Percentiles rank a stretch among this genome's conserved stretches.
phyloP scores from a whole-genome alignment of 176 grass and related monocot genomes.

The Stipa capillata region DNA sequence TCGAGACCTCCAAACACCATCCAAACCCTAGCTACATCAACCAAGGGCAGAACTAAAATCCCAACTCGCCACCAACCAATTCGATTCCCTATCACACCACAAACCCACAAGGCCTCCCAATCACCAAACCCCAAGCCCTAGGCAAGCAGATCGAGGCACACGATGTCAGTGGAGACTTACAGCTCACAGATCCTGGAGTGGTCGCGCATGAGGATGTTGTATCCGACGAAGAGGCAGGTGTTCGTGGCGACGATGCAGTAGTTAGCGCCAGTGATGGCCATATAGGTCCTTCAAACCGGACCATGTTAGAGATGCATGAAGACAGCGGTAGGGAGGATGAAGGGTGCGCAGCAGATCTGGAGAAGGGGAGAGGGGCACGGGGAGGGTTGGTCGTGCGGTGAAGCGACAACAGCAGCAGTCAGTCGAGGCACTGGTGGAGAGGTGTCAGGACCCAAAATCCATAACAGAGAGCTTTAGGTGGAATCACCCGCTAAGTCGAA shows the following conservation, averaged over 20 bases:
- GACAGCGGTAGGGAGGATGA: neutral
- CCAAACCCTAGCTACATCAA: conserved; percentile 33
- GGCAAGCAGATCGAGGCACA: conserved; percentile 13
- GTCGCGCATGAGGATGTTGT: conserved; percentile 73
- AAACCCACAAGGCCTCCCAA: neutral
- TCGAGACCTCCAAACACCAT: neutral
- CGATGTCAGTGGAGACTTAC: conserved; percentile 24
- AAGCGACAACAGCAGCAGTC: too few relatives aligned
- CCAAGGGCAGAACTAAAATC: neutral
- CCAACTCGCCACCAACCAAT: neutral
- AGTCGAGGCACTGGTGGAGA: too few relatives aligned
- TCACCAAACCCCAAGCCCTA: conserved; percentile 25
- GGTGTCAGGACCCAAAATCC: too few relatives aligned
- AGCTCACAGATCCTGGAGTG: conserved; percentile 90
- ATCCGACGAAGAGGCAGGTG: too few relatives aligned
- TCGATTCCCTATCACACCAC: neutral
- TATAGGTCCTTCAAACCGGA: conserved; percentile 54
- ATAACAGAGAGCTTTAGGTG: too few relatives aligned
- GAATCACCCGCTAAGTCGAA: too few relatives aligned
- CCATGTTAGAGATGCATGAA: neutral
- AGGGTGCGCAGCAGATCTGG: too few relatives aligned
- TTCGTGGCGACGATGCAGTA: conserved; percentile 80
- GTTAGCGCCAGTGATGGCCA: conserved; percentile 62
- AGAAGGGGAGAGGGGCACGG: too few relatives aligned
- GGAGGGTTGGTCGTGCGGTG: too few relatives aligned